These are phyloP conservation scores for Craterostigma plantagineum DNA, from an alignment of 257 asterid species.

Conservation along the genomic window DNA sequence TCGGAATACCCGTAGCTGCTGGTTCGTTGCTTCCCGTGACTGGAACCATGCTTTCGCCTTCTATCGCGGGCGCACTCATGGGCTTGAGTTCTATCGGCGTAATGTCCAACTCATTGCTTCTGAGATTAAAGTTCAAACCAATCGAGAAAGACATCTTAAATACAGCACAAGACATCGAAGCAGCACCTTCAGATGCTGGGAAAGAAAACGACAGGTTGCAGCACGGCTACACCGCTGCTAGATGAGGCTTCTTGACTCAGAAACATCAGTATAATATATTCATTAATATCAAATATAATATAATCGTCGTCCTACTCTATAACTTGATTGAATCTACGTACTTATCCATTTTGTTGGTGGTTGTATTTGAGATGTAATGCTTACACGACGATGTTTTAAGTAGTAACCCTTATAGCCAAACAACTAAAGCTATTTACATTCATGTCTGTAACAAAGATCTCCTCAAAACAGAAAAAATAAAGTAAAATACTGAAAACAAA, in stretches of 20 bases:
- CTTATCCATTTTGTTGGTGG: too few species aligned
- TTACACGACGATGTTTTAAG: too few species aligned
- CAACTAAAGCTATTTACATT: too few species aligned
- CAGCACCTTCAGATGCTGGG: slow-evolving; percentile 21
- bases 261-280: too few species aligned
- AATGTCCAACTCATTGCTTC: slow-evolving; percentile 71
- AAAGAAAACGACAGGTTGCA: slow-evolving; percentile 17
- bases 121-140: slow-evolving; percentile 43
- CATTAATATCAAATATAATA: too few species aligned
- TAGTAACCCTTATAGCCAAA: too few species aligned
- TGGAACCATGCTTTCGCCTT: slow-evolving; percentile 91
- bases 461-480: slow-evolving; percentile 3
- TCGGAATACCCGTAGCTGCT: slow-evolving; percentile 71
- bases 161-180: slow-evolving; percentile 17
- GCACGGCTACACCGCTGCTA: too few species aligned
- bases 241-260: too few species aligned
- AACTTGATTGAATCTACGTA: too few species aligned
- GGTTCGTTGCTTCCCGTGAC: slow-evolving; percentile 71
- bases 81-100: slow-evolving; percentile 96
- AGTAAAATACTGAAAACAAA: too few species aligned
- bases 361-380: too few species aligned
- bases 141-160: slow-evolving; percentile 15
- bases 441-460: neutral
- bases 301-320: too few species aligned
- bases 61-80: slow-evolving; percentile 96